Evolutionary conservation across 495 filamentous ascomycete genomes (phyloP), one percentile per base, ranked within the genome.

Genomic region (Penicillium pulvis): DNA sequence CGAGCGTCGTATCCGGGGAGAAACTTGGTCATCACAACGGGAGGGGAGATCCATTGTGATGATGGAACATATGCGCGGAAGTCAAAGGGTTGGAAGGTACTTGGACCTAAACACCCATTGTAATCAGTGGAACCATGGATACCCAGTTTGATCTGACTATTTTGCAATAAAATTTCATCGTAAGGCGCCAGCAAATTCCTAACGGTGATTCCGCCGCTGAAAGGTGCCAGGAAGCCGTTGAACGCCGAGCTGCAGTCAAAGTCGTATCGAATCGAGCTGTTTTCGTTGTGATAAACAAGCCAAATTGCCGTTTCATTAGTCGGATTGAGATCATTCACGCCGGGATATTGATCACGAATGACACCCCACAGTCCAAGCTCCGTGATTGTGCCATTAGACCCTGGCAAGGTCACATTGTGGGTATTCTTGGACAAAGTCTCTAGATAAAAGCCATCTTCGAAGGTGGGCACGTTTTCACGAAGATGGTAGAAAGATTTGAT

Each of bases 301-400:
- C 87, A 90, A 10, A 90, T 74, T 4, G 33, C 77, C 0, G 79
- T 69, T 49, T 82, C 74, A 36, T 85, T 83, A 8, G 76, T 72
- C 12, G 57, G 63, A 24, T 67, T 67, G 2, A 83, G 69, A 46
- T 84, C 74, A 61, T 90, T 86, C 1, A 81, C 59, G 10, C 56
- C 68, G 0, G 68, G 61, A 43, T 78, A 79, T 20, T 71, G 61
- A 24, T 77, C 76, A n/a, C 87, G 78, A 39, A 80, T 57, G 44
- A 85, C 77, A 39, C 85, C 86, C 86, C 85, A 91, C 60, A 91
- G 75, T 23, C 88, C 88, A 16, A 79, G 81, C 60, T 88, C 84
- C 12, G 87, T 89, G 1, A 71, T 67, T 0, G 79, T 76, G 0
- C 63, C 73, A 26, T 73, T 69, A 36, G 82, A 87, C 53, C 85